Evolutionary conservation across 116 monocot species (phyloP), one percentile per base, ranked within the genome.

Genomic region (Zostera marina): DNA sequence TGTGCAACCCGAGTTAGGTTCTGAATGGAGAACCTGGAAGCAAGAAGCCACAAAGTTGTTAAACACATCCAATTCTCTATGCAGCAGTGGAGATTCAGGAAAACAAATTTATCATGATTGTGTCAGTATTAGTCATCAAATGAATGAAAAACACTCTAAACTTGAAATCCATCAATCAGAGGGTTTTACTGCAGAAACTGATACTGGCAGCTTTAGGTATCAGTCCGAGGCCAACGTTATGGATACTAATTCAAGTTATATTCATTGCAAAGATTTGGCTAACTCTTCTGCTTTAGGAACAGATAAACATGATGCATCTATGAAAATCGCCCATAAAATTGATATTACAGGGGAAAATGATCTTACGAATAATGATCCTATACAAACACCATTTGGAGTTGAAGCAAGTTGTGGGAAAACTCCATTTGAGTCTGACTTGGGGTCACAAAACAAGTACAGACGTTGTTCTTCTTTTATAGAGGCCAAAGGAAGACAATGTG

Each of bases 11-110:
- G 83, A 90, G 44, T 59, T 78, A 60, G 70, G 68, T 53, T 67
- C 74, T 47, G 90, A 98, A 56, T 98, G 98, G 98, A 89, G 74
- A 65, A 76, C 75, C 26, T 83, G 85, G 86, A 98, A 90, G 67
- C 90, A 86, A 56, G 90, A 98, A 73, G 78, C 78, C 25, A 80
- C 81, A 70, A 83, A 79, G 67, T 72, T 56, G 69, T 85, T 85
- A 55, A 69, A 61, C 43, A 63, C 66, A 54, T 75, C 73, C 44
- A 54, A 73, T 64, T 75, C 73, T 45, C 59, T 32, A 66, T 22
- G 64, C 54, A 70, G 41, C 72, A 65, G 13, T 72, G 59, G 61
- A 45, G 53, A 68, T 40, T 9, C 60, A 48, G 80, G 74, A 21
- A 62, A 66, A 11, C 47, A 54, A 57, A 74, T 52, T 52, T 57